Conservation (phyloP, 352 stramenopile genomes). For the Blastocystis sp. region DNA sequence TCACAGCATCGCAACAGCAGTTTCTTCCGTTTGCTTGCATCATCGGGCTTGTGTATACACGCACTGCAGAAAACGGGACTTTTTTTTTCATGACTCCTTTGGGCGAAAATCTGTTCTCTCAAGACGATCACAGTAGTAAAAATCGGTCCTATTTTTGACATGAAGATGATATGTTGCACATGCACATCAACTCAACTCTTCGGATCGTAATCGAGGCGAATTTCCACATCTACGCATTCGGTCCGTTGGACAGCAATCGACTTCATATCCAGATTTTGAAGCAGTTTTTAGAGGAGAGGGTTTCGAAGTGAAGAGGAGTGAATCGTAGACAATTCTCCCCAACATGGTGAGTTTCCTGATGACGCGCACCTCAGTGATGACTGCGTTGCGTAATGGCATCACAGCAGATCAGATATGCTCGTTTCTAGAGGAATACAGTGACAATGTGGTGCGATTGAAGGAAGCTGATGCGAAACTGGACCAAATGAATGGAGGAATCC, state of each 20-base stretch:
- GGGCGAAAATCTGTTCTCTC: not conserved
- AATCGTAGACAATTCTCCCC: conserved; percentile 2
- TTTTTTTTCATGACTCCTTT: conserved; percentile 31
- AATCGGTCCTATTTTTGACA: too few relatives aligned
- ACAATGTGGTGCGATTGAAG: conserved; percentile 15
- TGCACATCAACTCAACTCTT: not conserved
- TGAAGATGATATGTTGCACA: not conserved
- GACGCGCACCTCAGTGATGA: conserved; percentile 17
- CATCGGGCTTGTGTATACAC: not conserved
- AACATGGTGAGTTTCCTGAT: conserved; percentile 55
- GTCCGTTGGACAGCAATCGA: not conserved
- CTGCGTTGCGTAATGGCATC: conserved; percentile 48
- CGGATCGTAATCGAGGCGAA: conserved; percentile 35
- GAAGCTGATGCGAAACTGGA: conserved; percentile 42
- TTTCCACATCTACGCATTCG: conserved; percentile 45
- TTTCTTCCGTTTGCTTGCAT: not conserved
- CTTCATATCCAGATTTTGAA: conserved; percentile 14
- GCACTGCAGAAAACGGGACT: not conserved
- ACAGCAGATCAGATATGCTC: conserved; percentile 43
- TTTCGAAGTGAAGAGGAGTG: not conserved
- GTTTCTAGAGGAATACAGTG: conserved; percentile 41
- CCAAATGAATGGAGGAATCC: not conserved
- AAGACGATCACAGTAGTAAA: not conserved
- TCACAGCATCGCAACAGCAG: not conserved
- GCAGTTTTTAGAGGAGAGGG: conserved; percentile 34